Evolutionary conservation across 441 rosid species (phyloP).

Genomic region (Manihot esculenta): DNA sequence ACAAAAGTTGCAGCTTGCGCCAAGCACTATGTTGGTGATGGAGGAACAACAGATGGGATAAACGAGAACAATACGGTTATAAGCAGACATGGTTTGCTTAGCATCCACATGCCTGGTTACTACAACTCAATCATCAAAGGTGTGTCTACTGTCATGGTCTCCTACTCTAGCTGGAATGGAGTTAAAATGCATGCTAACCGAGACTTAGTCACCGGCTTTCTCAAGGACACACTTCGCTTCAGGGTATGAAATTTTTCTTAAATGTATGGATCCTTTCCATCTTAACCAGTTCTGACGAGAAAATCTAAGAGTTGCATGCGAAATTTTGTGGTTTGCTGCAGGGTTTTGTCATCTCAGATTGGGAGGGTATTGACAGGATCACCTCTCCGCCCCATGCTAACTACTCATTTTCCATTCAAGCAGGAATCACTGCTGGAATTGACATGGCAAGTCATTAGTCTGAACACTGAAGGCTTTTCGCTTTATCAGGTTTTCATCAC

Average conservation of each 20-base stretch:
- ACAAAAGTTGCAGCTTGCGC: conserved; percentile 67
- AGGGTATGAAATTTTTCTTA: conserved; percentile 32
- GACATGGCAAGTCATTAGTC: conserved; percentile 50
- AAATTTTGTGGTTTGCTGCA: conserved; percentile 18
- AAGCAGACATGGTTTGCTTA: conserved; percentile 44
- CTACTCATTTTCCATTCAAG: conserved; percentile 51
- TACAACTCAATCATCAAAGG: conserved; percentile 52
- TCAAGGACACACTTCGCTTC: conserved; percentile 52
- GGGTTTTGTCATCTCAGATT: conserved; percentile 63
- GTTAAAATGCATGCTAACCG: conserved; percentile 61
- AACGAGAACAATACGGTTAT: conserved; percentile 58
- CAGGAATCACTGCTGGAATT: conserved; percentile 52
- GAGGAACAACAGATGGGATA: conserved; percentile 59
- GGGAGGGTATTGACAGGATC: conserved; percentile 49
- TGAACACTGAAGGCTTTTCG: neutral
- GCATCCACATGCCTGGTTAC: conserved; percentile 63
- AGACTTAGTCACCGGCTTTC: conserved; percentile 47
- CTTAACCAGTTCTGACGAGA: neutral
- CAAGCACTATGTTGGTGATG: conserved; percentile 74
- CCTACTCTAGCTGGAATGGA: conserved; percentile 70
- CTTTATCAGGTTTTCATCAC: neutral
- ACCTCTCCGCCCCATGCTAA: conserved; percentile 56
- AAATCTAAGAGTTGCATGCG: neutral
- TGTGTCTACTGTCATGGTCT: conserved; percentile 61
- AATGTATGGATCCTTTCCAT: neutral